phyloP scores from a whole-genome alignment of 2,329 filamentous ascomycete genomes.

The Ophiobolus disseminans region DNA sequence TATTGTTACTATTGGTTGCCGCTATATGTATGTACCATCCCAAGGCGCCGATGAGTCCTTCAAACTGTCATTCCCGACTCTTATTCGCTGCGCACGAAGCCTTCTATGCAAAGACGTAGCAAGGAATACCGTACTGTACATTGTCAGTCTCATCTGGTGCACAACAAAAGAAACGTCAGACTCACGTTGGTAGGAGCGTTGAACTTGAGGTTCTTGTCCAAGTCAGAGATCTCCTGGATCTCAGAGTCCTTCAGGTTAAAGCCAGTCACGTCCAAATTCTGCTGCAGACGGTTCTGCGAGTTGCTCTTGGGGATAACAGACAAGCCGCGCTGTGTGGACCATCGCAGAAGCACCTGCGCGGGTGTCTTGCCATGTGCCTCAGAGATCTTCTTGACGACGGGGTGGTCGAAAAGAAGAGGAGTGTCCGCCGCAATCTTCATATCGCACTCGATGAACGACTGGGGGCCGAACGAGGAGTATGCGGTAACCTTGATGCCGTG shows the following conservation, averaged over 20 bases:
- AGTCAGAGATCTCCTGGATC: constrained; percentile 37
- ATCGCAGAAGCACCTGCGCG: constrained; percentile 83
- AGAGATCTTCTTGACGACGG: constrained; percentile 72
- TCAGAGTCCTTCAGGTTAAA: constrained; percentile 41
- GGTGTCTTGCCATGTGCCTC: constrained; percentile 69
- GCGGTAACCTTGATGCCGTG: constrained; percentile 44
- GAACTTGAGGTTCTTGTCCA: constrained; percentile 44
- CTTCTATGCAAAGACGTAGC: constrained; percentile 44
- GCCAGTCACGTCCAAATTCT: constrained; percentile 43
- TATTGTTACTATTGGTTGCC: no score
- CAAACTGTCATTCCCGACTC: background rate
- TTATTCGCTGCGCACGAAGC: background rate
- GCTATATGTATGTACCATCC: constrained; percentile 7
- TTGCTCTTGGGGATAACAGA: constrained; percentile 50
- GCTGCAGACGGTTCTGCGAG: constrained; percentile 34
- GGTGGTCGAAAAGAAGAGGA: constrained; percentile 43
- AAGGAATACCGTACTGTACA: constrained; percentile 45
- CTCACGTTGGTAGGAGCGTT: constrained; percentile 46
- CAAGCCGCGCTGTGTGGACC: constrained; percentile 75
- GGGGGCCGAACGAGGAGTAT: constrained; percentile 57
- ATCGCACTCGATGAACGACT: constrained; percentile 46
- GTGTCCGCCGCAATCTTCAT: constrained; percentile 43
- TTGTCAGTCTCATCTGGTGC: constrained; percentile 3
- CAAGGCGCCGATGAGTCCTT: background rate
- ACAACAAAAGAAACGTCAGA: constrained; percentile 1